Percentiles rank a stretch among this genome's conserved stretches.
These are phyloP conservation scores for Vanrija sp. DNA, from an alignment of 1,284 basidiomycete genomes.

Conservation along the genomic window DNA sequence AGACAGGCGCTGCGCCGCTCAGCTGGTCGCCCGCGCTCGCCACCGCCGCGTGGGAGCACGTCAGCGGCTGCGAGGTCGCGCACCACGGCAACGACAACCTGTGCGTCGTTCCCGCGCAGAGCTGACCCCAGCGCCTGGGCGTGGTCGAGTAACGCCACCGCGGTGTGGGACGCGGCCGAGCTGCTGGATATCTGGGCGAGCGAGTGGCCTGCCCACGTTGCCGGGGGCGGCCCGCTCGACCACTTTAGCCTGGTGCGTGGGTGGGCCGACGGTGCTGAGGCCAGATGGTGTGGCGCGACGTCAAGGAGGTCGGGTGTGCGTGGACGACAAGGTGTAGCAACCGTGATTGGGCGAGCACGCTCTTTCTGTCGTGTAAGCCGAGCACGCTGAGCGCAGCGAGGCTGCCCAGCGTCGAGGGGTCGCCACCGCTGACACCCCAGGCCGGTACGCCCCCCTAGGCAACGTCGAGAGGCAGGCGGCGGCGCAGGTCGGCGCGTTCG, in stretches of 20 bases:
- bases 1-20: no score
- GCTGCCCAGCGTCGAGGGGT: no score
- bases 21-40: conserved; percentile 6
- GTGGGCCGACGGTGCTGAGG: conserved; percentile 1
- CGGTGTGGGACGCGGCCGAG: no score
- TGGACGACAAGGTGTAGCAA: background rate
- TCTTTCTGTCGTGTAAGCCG: no score
- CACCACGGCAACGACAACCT: conserved; percentile 14
- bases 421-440: no score
- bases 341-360: no score
- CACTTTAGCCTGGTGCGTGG: conserved; percentile 28
- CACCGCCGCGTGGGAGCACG: background rate
- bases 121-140: no score
- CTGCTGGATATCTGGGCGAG: conserved; percentile 6
- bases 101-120: no score
- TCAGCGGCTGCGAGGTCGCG: background rate
- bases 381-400: no score
- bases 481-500: no score
- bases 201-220: conserved; percentile 12
- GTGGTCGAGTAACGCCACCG: background rate
- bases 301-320: conserved; percentile 38
- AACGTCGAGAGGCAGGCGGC: no score
- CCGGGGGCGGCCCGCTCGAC: conserved; percentile 8
- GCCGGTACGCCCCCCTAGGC: no score
- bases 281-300: conserved; percentile 42